phyloP scores from a whole-genome alignment of 805 yeast genomes.

The Hanseniaspora lachancei region DNA sequence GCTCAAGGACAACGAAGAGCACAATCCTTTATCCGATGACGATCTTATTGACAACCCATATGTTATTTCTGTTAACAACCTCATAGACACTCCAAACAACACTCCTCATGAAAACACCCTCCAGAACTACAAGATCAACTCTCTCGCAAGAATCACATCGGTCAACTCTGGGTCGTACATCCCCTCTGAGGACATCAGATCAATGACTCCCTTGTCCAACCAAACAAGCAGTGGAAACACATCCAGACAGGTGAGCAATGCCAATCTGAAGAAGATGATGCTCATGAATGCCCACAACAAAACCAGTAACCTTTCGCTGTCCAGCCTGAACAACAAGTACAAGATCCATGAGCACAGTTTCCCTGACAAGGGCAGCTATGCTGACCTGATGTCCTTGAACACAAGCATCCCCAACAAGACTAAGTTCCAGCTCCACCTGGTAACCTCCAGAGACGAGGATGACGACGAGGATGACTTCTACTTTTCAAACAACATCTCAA shows the following conservation, averaged over 20 bases:
- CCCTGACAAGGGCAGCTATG: neutral
- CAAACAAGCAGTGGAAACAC: neutral
- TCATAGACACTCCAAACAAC: neutral
- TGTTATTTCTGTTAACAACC: neutral
- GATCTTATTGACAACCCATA: neutral
- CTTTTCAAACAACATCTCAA: neutral
- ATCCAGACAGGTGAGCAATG: slow-evolving; percentile 8
- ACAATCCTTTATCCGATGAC: neutral
- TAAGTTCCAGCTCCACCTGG: slow-evolving; percentile 2
- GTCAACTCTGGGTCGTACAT: slow-evolving; percentile 11
- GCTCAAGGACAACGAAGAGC: neutral
- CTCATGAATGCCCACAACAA: neutral
- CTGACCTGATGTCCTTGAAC: neutral
- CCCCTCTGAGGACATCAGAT: neutral
- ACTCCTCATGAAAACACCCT: neutral
- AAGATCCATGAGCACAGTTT: neutral
- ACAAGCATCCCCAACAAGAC: neutral
- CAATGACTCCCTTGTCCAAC: neutral
- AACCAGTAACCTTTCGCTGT: neutral
- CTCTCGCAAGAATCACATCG: slow-evolving; percentile 7
- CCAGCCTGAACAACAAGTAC: neutral
- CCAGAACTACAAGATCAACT: neutral
- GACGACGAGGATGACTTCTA: neutral
- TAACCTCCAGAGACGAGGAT: slow-evolving; percentile 3
- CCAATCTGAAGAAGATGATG: slow-evolving; percentile 10